These are phyloP conservation scores for Parathielavia hyrcaniae DNA, from an alignment of 495 filamentous ascomycete species.

Conservation along the genomic window DNA sequence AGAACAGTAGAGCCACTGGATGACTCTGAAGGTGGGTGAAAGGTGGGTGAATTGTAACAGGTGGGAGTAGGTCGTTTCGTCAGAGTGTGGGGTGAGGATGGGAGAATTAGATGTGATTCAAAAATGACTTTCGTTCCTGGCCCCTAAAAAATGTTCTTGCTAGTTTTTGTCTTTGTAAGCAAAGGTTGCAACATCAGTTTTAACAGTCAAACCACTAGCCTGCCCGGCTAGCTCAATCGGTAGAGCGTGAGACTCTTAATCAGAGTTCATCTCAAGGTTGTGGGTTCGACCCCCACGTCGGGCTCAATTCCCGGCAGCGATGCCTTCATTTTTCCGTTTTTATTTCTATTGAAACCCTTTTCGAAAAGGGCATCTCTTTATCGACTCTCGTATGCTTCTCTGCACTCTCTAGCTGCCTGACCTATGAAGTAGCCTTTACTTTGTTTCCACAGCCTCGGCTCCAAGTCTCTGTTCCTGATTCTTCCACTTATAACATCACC, in stretches of 20 bases:
- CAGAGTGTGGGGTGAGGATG: not conserved
- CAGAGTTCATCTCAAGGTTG: conserved; percentile 8
- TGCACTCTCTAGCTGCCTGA: too few relatives aligned
- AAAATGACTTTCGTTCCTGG: too few relatives aligned
- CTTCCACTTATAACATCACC: not conserved
- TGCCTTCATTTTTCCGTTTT: not conserved
- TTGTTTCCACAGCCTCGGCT: too few relatives aligned
- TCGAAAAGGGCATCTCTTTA: too few relatives aligned
- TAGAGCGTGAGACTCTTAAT: conserved; percentile 79
- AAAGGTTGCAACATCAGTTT: not conserved
- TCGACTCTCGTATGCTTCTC: not conserved
- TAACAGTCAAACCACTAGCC: not conserved
- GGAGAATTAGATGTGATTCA: not conserved
- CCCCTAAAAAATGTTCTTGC: too few relatives aligned
- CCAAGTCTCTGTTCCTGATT: not conserved
- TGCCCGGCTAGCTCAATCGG: conserved; percentile 68
- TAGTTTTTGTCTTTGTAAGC: not conserved
- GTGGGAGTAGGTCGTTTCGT: too few relatives aligned
- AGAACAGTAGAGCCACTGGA: too few relatives aligned
- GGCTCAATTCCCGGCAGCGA: conserved; percentile 11
- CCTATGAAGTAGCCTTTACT: too few relatives aligned
- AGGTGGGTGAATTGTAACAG: too few relatives aligned
- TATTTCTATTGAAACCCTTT: too few relatives aligned
- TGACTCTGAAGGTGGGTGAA: too few relatives aligned
- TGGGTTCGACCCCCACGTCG: not conserved